Evolutionary conservation across 2,329 filamentous ascomycete species (phyloP), one percentile per base, ranked within the genome.

Genomic region (Helicocarpus griseus): DNA sequence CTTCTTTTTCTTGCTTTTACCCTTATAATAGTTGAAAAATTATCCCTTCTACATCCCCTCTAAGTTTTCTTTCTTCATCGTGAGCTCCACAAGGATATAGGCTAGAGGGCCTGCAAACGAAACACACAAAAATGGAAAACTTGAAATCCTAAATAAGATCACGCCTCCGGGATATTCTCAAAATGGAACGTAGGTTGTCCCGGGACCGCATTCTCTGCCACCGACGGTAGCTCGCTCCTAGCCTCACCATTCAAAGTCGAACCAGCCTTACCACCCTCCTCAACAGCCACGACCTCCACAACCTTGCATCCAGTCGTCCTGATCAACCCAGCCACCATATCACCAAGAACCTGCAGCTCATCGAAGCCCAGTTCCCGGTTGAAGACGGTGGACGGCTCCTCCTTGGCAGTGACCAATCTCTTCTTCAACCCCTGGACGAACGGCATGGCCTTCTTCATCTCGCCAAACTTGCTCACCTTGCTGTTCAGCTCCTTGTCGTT

Each of bases 401-500:
- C 82, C 55, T 87, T 85, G 47, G 77, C 76, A 35, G 67, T 65
- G 52, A 89, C 77, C 51, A 98, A 79, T 49, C 87, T 82, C 69
- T 81, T 87, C 83, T 96, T 96, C 54, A 97, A 75, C 5, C 69
- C 73, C 73, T 97, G 90, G 47, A 96, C 84, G 64, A 96, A 97
- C 0, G 93, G 93, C 91, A 97, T 97, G 2, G 89, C 91, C 73
- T 94, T 93, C 81, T 97, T 98, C 79, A 89, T 89, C 57, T 72
- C 70, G 40, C 82, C 83, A 64, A 89, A 77, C 76, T 95, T 95
- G 60, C 82, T 82, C 53, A 96, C 84, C 64, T 83, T 80, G 58
- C 82, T 83, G 62, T 83, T 87, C 44, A 96, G 75, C 52, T 81
- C 82, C 75, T 94, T 95, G 67, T 94, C 87, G 64, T 95, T 84